Evolutionary conservation across 2,329 filamentous ascomycete genomes (phyloP).

Genomic region (Diaporthe ilicicola): DNA sequence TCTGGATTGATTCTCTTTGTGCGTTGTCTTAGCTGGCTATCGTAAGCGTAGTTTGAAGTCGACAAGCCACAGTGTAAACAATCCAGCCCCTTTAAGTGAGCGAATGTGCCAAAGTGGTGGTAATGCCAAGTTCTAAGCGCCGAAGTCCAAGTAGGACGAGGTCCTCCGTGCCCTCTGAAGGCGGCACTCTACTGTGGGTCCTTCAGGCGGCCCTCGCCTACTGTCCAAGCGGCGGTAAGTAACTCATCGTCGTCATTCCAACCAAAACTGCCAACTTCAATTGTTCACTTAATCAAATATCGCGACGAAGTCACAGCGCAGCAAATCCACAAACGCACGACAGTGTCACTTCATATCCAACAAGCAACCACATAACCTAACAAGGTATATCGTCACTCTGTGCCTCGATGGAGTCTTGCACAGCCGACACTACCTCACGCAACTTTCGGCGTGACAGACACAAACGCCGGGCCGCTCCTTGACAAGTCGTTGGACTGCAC

Average conservation of each 20-base stretch:
- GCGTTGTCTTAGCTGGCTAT: not conserved
- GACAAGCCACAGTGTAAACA: not conserved
- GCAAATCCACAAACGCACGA: not conserved
- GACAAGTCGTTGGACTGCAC: not conserved
- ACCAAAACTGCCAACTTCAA: not conserved
- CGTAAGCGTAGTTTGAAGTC: not conserved
- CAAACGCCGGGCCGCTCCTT: not conserved
- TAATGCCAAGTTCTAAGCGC: not conserved
- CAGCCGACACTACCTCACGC: not conserved
- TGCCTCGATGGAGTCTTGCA: not conserved
- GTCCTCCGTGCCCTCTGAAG: no score
- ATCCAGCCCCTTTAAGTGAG: no score
- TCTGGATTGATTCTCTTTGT: not conserved
- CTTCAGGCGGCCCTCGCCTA: not conserved
- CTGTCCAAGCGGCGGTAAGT: not conserved
- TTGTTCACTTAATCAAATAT: not conserved
- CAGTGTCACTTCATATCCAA: not conserved
- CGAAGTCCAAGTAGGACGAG: not conserved
- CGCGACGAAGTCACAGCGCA: not conserved
- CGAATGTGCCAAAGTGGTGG: not conserved
- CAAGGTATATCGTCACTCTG: not conserved
- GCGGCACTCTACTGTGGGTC: not conserved
- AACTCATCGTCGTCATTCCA: not conserved
- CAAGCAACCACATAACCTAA: not conserved
- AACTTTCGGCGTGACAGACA: not conserved